Evolutionary conservation across 257 asterid genomes (phyloP).

Genomic region (Ballota nigra): DNA sequence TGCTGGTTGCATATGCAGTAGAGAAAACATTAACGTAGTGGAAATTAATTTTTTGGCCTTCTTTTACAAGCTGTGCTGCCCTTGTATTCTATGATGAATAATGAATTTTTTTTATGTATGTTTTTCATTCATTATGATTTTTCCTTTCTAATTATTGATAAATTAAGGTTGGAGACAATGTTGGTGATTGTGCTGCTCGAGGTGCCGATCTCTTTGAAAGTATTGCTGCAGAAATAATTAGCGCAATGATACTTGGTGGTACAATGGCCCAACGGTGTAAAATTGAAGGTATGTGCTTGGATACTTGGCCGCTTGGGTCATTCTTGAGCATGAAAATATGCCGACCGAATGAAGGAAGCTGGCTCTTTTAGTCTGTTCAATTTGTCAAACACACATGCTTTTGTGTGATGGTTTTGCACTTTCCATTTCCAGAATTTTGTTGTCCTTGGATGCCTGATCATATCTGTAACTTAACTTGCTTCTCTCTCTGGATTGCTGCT

Average conservation of each 20-base stretch:
- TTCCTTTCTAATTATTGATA: constrained; percentile 25
- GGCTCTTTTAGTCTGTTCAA: constrained; percentile 3
- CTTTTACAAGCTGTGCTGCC: neutral
- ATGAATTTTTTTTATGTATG: neutral
- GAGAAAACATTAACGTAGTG: constrained; percentile 11
- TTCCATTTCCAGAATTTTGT: neutral
- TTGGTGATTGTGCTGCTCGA: constrained; percentile 99
- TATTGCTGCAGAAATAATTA: constrained; percentile 98
- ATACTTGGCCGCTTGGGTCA: neutral
- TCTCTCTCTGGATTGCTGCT: constrained; percentile 8
- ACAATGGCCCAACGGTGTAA: constrained; percentile 94
- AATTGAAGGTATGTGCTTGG: constrained; percentile 62
- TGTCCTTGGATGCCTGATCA: neutral
- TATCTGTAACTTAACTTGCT: constrained; percentile 16
- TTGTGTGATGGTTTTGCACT: neutral
- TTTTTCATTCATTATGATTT: constrained; percentile 3
- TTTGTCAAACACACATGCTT: constrained; percentile 7
- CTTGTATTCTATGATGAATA: neutral
- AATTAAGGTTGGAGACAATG: constrained; percentile 95
- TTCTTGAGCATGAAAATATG: constrained; percentile 11
- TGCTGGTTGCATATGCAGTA: constrained; percentile 8
- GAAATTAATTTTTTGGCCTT: neutral
- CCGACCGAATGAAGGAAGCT: neutral
- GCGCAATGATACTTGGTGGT: constrained; percentile 99
- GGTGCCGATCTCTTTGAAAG: constrained; percentile 99